A percentile compares a stretch with the other conserved stretches of the same genome.
phyloP scores from a whole-genome alignment of 306 rosid species.

The Fragaria ananassa region DNA sequence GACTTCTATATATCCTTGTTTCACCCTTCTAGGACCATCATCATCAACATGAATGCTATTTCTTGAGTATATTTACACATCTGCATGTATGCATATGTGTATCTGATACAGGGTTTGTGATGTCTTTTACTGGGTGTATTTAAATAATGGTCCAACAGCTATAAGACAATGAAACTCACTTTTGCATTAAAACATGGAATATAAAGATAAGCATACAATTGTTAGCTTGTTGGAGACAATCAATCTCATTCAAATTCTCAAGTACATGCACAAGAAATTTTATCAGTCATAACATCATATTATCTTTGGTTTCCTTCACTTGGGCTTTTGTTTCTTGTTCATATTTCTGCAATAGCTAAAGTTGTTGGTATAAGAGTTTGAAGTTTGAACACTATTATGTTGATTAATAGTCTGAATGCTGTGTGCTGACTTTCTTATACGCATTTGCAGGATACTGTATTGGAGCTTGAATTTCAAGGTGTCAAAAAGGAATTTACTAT shows the following conservation, averaged over 20 bases:
- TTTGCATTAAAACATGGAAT: not conserved
- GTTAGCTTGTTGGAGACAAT: not conserved
- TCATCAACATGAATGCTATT: not conserved
- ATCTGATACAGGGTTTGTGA: not conserved
- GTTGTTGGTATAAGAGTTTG: not conserved
- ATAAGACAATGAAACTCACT: not conserved
- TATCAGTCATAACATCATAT: not conserved
- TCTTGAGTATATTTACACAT: not conserved
- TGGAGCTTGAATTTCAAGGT: slow-evolving; percentile 99
- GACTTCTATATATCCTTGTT: slow-evolving; percentile 1
- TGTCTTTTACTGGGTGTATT: not conserved
- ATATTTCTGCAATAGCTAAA: not conserved
- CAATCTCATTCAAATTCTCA: not conserved
- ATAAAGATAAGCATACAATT: no score
- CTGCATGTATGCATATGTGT: not conserved
- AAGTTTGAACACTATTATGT: not conserved
- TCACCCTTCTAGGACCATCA: not conserved
- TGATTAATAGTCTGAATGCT: not conserved
- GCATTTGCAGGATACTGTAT: slow-evolving; percentile 74
- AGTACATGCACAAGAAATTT: not conserved
- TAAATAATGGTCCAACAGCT: not conserved
- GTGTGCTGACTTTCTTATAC: slow-evolving; percentile 16
- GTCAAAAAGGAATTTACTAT: slow-evolving; percentile 83
- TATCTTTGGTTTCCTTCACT: not conserved
- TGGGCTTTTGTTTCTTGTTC: not conserved